Percentiles rank a stretch among this genome's conserved stretches.
phyloP scores from a whole-genome alignment of 495 filamentous ascomycete species.

The Lindgomyces ingoldianus region DNA sequence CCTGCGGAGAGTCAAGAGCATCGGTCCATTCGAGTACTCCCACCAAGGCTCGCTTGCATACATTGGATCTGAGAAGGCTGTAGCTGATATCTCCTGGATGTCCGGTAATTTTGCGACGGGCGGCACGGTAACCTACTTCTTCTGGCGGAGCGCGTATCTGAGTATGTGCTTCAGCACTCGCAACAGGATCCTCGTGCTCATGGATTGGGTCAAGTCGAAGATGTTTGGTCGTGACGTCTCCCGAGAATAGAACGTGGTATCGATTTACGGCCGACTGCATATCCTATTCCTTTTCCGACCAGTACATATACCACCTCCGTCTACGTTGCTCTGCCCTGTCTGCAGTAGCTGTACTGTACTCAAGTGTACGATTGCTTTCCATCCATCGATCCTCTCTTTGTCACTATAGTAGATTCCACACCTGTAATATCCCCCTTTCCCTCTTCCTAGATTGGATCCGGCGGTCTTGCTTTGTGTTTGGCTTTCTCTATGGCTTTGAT shows the following conservation, averaged over 20 bases:
- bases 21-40: slow-evolving; percentile 95
- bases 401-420: background rate
- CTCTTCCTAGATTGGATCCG: no score
- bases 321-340: no score
- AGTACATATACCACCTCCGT: background rate
- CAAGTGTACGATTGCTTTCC: no score
- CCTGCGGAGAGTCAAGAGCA: slow-evolving; percentile 83
- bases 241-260: slow-evolving; percentile 64
- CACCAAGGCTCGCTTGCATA: slow-evolving; percentile 97
- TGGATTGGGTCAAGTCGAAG: slow-evolving; percentile 96
- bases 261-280: background rate
- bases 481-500: no score
- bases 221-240: slow-evolving; percentile 95
- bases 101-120: slow-evolving; percentile 91
- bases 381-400: background rate
- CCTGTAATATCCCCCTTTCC: no score
- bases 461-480: no score
- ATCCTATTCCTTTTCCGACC: background rate
- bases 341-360: background rate
- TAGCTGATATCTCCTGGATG: slow-evolving; percentile 96
- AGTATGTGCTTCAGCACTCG: slow-evolving; percentile 99
- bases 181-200: slow-evolving; percentile 86
- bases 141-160: slow-evolving; percentile 96
- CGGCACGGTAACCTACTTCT: slow-evolving; percentile 70
- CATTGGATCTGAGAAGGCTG: slow-evolving; percentile 96